Base-by-base conservation (phyloP, 306 rosid species). In the Psophocarpus tetragonolobus region DNA sequence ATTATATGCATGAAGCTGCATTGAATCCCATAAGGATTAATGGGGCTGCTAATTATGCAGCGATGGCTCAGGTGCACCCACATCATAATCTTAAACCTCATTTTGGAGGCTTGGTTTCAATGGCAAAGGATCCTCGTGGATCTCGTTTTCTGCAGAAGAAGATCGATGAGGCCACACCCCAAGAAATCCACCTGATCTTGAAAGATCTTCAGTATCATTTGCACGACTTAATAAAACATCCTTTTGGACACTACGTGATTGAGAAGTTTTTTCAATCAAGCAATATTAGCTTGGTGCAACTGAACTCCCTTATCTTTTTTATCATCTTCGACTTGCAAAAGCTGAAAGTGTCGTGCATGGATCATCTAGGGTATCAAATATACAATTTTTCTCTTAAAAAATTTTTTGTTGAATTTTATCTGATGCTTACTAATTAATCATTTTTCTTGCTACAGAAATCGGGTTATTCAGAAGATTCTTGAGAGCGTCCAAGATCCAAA, bases 381-480 rank as follows among this genome's bases (percentile, higher is more conserved):
- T 51, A 18, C 56, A 3, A 2, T 47, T 47, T 4, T 45, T 44
- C 21, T 8, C 58, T 9, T 18, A 1, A 20, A 20, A 1, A 20
- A 20, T 7, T 23, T 51, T 51, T 20, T 7, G 14, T 20, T 21
- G 1, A 54, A 54, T 54, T 57, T 57, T 57, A 57, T 57, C 0
- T 26, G 1, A 4, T 8, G 6, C 18, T 29, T 60, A 14, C 36
- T 30, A 30, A 14, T 30, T n/a, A 60, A 60, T 11, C 6, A 4
- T 1, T 24, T 47, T 36, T 48, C 4, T 50, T 45, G 65, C 0
- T 78, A 65, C 77, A 88, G 92, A 29, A 64, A 68, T 41, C 23
- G 79, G 20, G 86, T 56, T 45, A 7, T 84, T n/a, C 85, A 81
- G 58, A 77, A 20, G n/a, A 61, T 90, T 54, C 0, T 86, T 11